phyloP scores from a whole-genome alignment of 2,329 filamentous ascomycete species.

The Xylaria polymorpha region DNA sequence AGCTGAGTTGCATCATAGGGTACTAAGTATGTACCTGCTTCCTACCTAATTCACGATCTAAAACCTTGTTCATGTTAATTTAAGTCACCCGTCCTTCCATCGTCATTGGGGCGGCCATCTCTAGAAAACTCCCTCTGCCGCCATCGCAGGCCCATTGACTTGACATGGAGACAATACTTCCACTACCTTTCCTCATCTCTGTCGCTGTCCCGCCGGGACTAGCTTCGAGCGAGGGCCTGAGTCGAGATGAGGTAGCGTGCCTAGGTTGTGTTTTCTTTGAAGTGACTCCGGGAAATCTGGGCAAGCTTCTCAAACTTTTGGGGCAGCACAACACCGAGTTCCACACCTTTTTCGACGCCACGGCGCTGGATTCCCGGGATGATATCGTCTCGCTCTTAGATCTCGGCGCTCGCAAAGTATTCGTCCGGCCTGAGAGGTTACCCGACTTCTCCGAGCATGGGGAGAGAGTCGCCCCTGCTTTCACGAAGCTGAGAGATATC shows the following conservation, averaged over 20 bases:
- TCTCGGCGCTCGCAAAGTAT: slow-evolving; percentile 84
- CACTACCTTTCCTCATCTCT: slow-evolving; percentile 71
- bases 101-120: neutral
- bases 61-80: slow-evolving; percentile 4
- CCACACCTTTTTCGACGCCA: slow-evolving; percentile 81
- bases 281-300: slow-evolving; percentile 56
- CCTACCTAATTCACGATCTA: slow-evolving; percentile 4
- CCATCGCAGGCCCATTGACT: neutral
- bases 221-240: slow-evolving; percentile 64
- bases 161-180: slow-evolving; percentile 72
- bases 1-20: slow-evolving; percentile 37
- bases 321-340: slow-evolving; percentile 63
- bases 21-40: neutral
- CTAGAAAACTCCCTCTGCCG: neutral
- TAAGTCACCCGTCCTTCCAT: slow-evolving; percentile 22
- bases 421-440: slow-evolving; percentile 79
- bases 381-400: slow-evolving; percentile 86
- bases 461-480: slow-evolving; percentile 65
- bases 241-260: slow-evolving; percentile 66
- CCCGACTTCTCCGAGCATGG: slow-evolving; percentile 67
- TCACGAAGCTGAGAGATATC: slow-evolving; percentile 59
- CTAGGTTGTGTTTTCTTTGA: slow-evolving; percentile 70
- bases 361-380: slow-evolving; percentile 72
- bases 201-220: slow-evolving; percentile 64
- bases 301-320: slow-evolving; percentile 61